Conservation (phyloP, 2,329 filamentous ascomycete species). For the Stagonosporopsis cucurbitacearum region DNA sequence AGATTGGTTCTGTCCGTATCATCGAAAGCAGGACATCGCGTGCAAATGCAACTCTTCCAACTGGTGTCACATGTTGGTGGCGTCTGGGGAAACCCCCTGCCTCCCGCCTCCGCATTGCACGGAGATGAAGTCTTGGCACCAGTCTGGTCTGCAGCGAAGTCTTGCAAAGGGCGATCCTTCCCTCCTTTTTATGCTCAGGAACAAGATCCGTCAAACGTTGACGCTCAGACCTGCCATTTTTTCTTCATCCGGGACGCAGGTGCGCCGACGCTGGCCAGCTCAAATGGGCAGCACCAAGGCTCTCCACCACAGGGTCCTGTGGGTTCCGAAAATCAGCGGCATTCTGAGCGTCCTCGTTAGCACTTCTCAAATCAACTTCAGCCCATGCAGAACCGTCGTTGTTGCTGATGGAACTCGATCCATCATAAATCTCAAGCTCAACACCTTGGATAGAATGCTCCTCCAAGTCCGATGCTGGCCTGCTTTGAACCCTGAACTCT, state of each 20-base stretch:
- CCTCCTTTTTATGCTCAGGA: not conserved
- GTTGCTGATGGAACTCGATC: constrained; percentile 3
- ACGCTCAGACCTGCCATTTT: not conserved
- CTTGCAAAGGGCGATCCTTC: not conserved
- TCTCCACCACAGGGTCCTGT: not conserved
- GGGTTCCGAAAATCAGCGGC: not conserved
- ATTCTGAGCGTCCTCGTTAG: not conserved
- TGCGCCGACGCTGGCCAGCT: constrained; percentile 3
- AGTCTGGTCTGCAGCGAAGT: not conserved
- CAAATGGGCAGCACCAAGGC: not conserved
- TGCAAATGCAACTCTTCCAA: not conserved
- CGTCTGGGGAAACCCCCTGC: not conserved
- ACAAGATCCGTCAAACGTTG: not conserved
- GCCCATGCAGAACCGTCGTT: constrained; percentile 1
- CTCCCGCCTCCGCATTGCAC: constrained; percentile 7
- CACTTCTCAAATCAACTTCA: not conserved
- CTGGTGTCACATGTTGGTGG: not conserved
- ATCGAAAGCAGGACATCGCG: not conserved
- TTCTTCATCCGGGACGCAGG: not conserved
- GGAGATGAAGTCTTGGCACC: constrained; percentile 2
- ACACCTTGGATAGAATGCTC: not conserved
- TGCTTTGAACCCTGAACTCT: constrained; percentile 19
- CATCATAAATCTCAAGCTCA: constrained; percentile 5
- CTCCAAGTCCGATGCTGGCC: not conserved
- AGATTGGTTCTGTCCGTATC: not conserved